These are phyloP conservation scores for Auriscalpium orientale DNA, from an alignment of 768 basidiomycete species.

Conservation along the genomic window DNA sequence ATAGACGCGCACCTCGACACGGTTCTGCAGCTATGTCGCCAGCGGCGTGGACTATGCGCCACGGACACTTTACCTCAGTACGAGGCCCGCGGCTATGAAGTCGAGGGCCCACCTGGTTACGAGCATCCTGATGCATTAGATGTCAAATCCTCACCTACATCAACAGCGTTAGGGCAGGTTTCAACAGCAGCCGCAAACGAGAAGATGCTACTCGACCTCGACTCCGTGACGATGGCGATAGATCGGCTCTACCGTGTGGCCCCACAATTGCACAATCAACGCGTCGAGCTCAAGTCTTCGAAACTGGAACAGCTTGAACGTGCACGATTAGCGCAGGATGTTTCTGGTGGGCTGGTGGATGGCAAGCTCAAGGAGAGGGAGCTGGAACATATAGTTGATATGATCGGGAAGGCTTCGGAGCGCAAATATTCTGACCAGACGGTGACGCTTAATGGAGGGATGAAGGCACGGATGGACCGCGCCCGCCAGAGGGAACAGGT, in stretches of 20 bases:
- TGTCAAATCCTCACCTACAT: slow-evolving; percentile 4
- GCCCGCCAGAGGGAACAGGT: slow-evolving; percentile 50
- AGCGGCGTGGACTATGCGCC: slow-evolving; percentile 7
- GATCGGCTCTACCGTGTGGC: slow-evolving; percentile 80
- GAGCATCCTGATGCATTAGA: slow-evolving; percentile 14
- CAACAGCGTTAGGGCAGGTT: neutral
- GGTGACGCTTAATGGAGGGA: slow-evolving; percentile 55
- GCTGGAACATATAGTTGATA: slow-evolving; percentile 62
- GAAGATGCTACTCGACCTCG: slow-evolving; percentile 82
- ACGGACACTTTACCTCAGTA: slow-evolving; percentile 21
- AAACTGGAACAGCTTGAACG: slow-evolving; percentile 70
- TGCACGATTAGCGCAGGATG: slow-evolving; percentile 41
- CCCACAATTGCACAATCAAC: slow-evolving; percentile 86
- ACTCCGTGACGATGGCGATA: slow-evolving; percentile 80
- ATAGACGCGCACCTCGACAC: slow-evolving; percentile 13
- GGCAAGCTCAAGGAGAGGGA: slow-evolving; percentile 50
- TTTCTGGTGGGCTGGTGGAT: slow-evolving; percentile 21
- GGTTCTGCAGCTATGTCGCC: slow-evolving; percentile 12
- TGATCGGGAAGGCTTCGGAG: slow-evolving; percentile 64
- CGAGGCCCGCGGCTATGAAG: slow-evolving; percentile 25
- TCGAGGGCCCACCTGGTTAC: slow-evolving; percentile 25
- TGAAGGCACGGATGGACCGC: slow-evolving; percentile 47
- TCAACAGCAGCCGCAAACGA: slow-evolving; percentile 36
- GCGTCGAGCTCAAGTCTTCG: slow-evolving; percentile 76
- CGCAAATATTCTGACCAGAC: slow-evolving; percentile 64